These are phyloP conservation scores for Saussurea involucrata DNA, from an alignment of 129 eudicot genomes.

Conservation along the genomic window DNA sequence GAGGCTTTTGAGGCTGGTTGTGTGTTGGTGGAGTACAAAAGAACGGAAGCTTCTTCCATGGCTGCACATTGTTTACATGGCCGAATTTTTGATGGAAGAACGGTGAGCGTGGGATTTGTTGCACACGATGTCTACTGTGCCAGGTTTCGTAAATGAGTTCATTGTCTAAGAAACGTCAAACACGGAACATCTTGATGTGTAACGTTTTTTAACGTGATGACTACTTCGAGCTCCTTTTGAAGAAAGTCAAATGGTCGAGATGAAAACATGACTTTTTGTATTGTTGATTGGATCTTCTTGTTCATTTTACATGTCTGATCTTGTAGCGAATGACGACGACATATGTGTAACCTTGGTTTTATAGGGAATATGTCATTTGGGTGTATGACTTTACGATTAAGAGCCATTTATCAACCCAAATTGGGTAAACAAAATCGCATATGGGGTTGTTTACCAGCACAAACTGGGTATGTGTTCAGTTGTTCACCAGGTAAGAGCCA, in stretches of 20 bases:
- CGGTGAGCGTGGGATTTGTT: slow-evolving; percentile 63
- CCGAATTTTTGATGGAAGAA: slow-evolving; percentile 70
- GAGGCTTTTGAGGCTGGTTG: slow-evolving; percentile 60
- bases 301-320: slow-evolving; percentile 6
- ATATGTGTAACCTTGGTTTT: slow-evolving; percentile 19
- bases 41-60: slow-evolving; percentile 72
- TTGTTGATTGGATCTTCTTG: slow-evolving; percentile 12
- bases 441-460: neutral
- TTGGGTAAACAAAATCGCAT: neutral
- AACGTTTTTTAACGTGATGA: neutral
- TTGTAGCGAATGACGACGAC: slow-evolving; percentile 2
- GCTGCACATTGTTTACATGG: slow-evolving; percentile 98
- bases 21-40: slow-evolving; percentile 79
- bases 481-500: no score
- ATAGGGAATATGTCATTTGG: neutral
- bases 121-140: slow-evolving; percentile 39
- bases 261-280: slow-evolving; percentile 13
- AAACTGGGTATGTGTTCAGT: neutral
- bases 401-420: neutral
- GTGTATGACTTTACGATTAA: neutral
- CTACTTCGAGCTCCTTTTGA: neutral
- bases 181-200: neutral
- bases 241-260: neutral
- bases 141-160: slow-evolving; percentile 45
- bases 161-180: neutral